Base-by-base conservation (phyloP, 352 stramenopile genomes). In the Phytophthora hybrid region DNA sequence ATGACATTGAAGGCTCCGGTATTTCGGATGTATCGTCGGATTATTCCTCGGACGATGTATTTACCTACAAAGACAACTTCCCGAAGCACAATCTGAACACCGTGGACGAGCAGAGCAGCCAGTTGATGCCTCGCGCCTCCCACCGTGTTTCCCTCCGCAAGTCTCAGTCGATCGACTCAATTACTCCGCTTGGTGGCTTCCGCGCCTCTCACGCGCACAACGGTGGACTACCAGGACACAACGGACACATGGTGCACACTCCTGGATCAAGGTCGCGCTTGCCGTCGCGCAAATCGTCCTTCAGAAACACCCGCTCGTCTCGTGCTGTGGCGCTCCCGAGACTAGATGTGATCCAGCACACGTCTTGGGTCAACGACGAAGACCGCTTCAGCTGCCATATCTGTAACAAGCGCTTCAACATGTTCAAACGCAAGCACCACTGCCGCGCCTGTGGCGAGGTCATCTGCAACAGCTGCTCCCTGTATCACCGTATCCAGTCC, bases 391-490 rank as follows among this genome's bases (percentile, higher is more conserved):
- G 85, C 57, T 97, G 90, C 67, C 86, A 95, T 73, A 95, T 97
- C 31, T 97, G 90, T 74, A 94, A 93, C 80, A 95, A 94, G 74
- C 88, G 88, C 49, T 95, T 95, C 79, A 95, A 80, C 74, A 83
- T 97, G 83, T 95, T 97, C 66, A 91, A 93, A 67, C 90, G 87
- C 63, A 97, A 97, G 67, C 90, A 97, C 73, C 90, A 97, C 76
- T 97, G 90, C 63, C 80, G 90, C 59, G 83, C 88, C 0, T 97
- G 90, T 32, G 90, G 90, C 47, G 90, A 97, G 62, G 87, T 97
- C 37, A 95, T 97, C 66, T 97, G 90, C 82, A 92, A 92, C 52
- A 84, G 74, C 51, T 97, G 90, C 78, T 94, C 86, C 7, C 58
- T 95, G 41, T 93, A 95, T 64, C 88, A 95, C 63, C 87, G 87